A percentile compares a stretch with the other conserved stretches of the same genome.
Conservation (phyloP, 768 basidiomycete genomes). For the Fistulinella prunicolor region DNA sequence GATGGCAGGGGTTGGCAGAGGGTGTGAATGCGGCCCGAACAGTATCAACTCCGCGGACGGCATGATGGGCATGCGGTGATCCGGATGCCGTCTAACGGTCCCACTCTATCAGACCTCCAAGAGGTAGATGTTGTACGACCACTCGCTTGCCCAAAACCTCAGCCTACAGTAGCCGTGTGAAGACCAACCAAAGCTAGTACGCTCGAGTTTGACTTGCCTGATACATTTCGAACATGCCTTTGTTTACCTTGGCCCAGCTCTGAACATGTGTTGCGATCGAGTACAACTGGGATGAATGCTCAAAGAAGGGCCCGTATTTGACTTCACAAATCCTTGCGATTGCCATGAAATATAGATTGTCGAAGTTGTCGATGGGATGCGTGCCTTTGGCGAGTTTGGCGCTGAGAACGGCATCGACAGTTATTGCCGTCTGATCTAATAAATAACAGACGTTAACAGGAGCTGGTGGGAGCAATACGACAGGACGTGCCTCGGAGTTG, state of each 20-base stretch:
- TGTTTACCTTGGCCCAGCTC: slow-evolving; percentile 89
- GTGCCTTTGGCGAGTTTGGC: slow-evolving; percentile 37
- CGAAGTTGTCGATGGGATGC: slow-evolving; percentile 29
- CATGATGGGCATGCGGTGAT: slow-evolving; percentile 1
- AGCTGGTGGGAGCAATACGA: not conserved
- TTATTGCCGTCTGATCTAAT: slow-evolving; percentile 59
- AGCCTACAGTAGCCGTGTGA: slow-evolving; percentile 43
- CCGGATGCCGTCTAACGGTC: slow-evolving; percentile 22
- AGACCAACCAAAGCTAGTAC: not conserved
- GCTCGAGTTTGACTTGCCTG: slow-evolving; percentile 45
- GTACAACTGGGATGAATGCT: slow-evolving; percentile 88
- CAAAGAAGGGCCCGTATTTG: slow-evolving; percentile 85
- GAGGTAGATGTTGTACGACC: slow-evolving; percentile 91
- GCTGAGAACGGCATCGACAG: slow-evolving; percentile 62
- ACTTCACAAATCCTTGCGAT: slow-evolving; percentile 77
- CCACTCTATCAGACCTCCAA: slow-evolving; percentile 83
- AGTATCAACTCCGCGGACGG: slow-evolving; percentile 20
- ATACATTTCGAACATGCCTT: slow-evolving; percentile 95
- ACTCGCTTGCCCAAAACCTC: slow-evolving; percentile 93
- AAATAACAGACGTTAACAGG: slow-evolving; percentile 1
- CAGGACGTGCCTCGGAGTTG: slow-evolving; percentile 68
- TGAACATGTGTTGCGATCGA: slow-evolving; percentile 85
- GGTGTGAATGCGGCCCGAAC: slow-evolving; percentile 13
- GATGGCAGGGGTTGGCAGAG: slow-evolving; percentile 5
- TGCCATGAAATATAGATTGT: slow-evolving; percentile 79